Base-by-base conservation (phyloP, 106 monocot genomes). In the Allium fistulosum region DNA sequence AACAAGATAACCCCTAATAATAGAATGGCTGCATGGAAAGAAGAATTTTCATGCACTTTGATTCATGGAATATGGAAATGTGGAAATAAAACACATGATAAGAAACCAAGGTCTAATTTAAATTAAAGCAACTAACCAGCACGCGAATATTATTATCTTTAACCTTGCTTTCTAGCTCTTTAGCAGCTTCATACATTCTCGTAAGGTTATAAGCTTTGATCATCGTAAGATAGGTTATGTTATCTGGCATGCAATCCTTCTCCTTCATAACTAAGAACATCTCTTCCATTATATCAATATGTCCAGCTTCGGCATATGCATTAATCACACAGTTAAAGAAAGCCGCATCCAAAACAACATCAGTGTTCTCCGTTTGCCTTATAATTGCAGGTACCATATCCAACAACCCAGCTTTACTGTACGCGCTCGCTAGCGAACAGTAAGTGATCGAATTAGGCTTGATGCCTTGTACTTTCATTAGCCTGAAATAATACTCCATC, bases 251-350 rank as follows among this genome's bases (percentile, higher is more conserved):
- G 60, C 88, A 92, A 55, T 84, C 77, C 75, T 84, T 92, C 50
- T 97, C 84, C 75, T 82, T 80, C 89, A 97, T 92, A 57, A 85
- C 57, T 51, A 59, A 69, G 27, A 92, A 77, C 80, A 87, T 89
- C 14, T 97, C 92, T 70, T 92, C 84, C 97, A 92, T 97, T 63
- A 84, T 87, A 58, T 75, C 69, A 53, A 92, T 68, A 51, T 89
- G 74, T 69, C 92, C 84, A 66, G 84, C 80, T 18, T 87, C 77
- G 15, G 88, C 92, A 83, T 89, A 97, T 28, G 89, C 92, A 92
- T 70, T 79, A 52, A 97, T 84, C 15, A 97, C 80, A 73, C 89
- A 80, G 62, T 97, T 97, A 58, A 92, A 97, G 77, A 97, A 97
- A 37, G 89, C 62, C 8, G 92, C 72, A 60, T 97, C 97, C 47